These are phyloP conservation scores for Dioscorea zingiberensis DNA, from an alignment of 106 monocot genomes.

Conservation along the genomic window DNA sequence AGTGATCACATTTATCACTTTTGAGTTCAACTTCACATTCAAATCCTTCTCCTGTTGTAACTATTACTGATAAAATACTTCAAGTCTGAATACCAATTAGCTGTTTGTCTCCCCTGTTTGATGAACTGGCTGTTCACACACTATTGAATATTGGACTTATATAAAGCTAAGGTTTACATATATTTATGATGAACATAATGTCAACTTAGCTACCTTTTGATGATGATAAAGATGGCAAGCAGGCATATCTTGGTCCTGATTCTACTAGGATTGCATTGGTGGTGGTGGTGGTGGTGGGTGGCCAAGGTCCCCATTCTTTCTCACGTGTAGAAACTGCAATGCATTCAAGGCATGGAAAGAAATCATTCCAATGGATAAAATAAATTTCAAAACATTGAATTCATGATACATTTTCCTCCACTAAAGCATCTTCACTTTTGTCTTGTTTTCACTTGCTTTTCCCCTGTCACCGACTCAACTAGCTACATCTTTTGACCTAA, in stretches of 20 bases:
- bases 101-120: no score
- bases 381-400: background rate
- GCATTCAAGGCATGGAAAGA: no score
- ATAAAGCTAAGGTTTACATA: no score
- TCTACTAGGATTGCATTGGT: background rate
- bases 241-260: background rate
- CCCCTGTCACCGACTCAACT: no score
- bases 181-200: background rate
- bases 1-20: conserved; percentile 52
- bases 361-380: no score
- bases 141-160: no score
- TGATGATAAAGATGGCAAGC: background rate
- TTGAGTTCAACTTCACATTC: no score
- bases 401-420: background rate
- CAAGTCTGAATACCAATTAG: no score
- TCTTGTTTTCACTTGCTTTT: background rate
- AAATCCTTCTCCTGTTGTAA: no score
- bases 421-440: background rate
- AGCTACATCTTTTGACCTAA: no score
- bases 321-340: background rate
- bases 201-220: background rate
- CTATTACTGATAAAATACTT: no score
- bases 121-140: no score
- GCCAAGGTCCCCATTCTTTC: background rate
- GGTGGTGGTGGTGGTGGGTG: background rate